Conservation (phyloP, 2,329 filamentous ascomycete species). For the Microthyrium microscopicum region DNA sequence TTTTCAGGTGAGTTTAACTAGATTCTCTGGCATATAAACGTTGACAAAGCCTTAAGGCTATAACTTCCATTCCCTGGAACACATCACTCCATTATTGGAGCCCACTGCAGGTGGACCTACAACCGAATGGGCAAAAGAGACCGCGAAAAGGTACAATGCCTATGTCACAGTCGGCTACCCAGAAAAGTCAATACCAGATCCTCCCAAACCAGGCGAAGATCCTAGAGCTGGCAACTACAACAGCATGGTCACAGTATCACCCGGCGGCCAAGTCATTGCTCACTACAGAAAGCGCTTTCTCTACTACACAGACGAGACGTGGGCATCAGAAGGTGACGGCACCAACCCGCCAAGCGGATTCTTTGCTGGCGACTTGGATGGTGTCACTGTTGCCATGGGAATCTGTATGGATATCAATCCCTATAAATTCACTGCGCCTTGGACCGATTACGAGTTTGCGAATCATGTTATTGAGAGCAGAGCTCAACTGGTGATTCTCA, state of each 20-base stretch:
- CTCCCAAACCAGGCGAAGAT: not conserved
- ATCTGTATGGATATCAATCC: conserved; percentile 47
- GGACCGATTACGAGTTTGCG: conserved; percentile 39
- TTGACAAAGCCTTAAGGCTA: conserved; percentile 43
- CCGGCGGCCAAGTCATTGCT: conserved; percentile 34
- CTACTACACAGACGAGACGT: conserved; percentile 51
- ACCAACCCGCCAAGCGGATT: conserved; percentile 15
- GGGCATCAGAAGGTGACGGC: conserved; percentile 36
- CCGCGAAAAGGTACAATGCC: conserved; percentile 50
- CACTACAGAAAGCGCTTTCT: conserved; percentile 50
- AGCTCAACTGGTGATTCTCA: conserved; percentile 49
- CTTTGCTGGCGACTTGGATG: conserved; percentile 20
- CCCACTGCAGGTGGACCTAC: conserved; percentile 46
- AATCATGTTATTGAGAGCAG: conserved; percentile 39
- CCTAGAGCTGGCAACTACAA: conserved; percentile 32
- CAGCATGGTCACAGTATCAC: conserved; percentile 39
- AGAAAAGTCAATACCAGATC: conserved; percentile 26
- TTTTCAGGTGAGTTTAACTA: conserved; percentile 41
- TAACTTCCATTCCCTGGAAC: conserved; percentile 53
- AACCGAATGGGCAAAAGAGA: conserved; percentile 53
- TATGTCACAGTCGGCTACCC: conserved; percentile 59
- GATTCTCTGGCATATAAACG: not conserved
- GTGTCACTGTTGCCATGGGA: conserved; percentile 22
- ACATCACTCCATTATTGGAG: conserved; percentile 56
- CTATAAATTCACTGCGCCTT: conserved; percentile 42